These are phyloP conservation scores for Stevia rebaudiana DNA, from an alignment of 140 eudicot species.

Conservation along the genomic window DNA sequence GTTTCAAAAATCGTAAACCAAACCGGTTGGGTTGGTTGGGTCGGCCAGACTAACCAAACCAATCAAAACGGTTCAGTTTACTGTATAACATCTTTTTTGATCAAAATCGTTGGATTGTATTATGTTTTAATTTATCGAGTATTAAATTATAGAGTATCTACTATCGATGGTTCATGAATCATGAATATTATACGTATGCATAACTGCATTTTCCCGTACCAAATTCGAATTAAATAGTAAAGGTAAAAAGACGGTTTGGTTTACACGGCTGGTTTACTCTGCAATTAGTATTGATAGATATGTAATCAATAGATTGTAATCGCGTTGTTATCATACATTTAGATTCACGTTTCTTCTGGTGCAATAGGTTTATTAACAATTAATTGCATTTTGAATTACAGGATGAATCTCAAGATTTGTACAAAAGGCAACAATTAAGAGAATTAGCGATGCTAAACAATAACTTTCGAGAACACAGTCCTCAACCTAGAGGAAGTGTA, in stretches of 20 bases:
- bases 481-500: constrained; percentile 6
- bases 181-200: no score
- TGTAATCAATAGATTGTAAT: no score
- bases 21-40: neutral
- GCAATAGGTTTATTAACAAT: no score
- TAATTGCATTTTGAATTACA: neutral
- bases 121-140: no score
- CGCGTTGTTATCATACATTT: no score
- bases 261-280: neutral
- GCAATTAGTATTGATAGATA: no score
- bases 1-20: neutral
- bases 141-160: no score
- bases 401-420: constrained; percentile 11
- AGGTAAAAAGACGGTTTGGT: neutral
- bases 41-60: neutral
- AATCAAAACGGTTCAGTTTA: neutral
- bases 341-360: no score
- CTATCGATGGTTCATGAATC: no score
- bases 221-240: no score
- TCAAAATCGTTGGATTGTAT: neutral
- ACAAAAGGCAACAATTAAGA: constrained; percentile 10
- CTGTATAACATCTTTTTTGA: neutral
- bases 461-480: constrained; percentile 9
- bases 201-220: no score
- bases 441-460: constrained; percentile 14